Evolutionary conservation across 1,284 basidiomycete species (phyloP).

Genomic region (Ustilago bromivora): DNA sequence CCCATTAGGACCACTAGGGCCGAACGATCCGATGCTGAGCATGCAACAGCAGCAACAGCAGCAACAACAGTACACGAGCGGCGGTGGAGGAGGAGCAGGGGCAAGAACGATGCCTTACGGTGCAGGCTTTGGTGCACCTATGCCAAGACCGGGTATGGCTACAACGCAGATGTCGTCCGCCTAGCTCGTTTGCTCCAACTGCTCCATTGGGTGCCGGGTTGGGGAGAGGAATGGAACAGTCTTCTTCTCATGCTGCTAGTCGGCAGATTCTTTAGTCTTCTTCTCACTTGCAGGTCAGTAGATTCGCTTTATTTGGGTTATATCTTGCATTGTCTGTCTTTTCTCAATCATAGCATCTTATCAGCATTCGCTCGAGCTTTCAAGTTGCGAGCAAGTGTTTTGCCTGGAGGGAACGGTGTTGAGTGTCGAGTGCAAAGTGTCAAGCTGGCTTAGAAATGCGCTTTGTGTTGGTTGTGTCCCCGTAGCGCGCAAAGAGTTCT

Average conservation of each 20-base stretch:
- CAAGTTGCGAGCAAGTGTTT: background rate
- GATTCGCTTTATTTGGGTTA: background rate
- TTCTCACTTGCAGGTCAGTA: background rate
- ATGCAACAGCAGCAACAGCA: conserved; percentile 37
- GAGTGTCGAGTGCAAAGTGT: background rate
- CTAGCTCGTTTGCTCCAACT: conserved; percentile 29
- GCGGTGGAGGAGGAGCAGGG: conserved; percentile 2
- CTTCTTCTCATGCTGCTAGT: conserved; percentile 13
- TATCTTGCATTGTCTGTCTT: background rate
- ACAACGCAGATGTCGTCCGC: conserved; percentile 27
- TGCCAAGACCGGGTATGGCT: conserved; percentile 32
- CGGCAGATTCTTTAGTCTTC: conserved; percentile 23
- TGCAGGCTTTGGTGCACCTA: conserved; percentile 30
- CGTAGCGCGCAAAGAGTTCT: background rate
- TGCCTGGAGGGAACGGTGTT: background rate
- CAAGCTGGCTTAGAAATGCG: conserved; percentile 8
- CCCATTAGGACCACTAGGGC: conserved; percentile 36
- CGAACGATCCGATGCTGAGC: conserved; percentile 26
- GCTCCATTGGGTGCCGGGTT: conserved; percentile 34
- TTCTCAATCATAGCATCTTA: conserved; percentile 1
- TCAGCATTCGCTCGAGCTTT: background rate
- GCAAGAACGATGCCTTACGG: conserved; percentile 33
- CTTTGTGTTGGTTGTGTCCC: background rate
- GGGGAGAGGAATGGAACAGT: conserved; percentile 21
- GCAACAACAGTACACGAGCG: conserved; percentile 12